phyloP scores from a whole-genome alignment of 2,329 filamentous ascomycete genomes.

The Cordyceps militaris region DNA sequence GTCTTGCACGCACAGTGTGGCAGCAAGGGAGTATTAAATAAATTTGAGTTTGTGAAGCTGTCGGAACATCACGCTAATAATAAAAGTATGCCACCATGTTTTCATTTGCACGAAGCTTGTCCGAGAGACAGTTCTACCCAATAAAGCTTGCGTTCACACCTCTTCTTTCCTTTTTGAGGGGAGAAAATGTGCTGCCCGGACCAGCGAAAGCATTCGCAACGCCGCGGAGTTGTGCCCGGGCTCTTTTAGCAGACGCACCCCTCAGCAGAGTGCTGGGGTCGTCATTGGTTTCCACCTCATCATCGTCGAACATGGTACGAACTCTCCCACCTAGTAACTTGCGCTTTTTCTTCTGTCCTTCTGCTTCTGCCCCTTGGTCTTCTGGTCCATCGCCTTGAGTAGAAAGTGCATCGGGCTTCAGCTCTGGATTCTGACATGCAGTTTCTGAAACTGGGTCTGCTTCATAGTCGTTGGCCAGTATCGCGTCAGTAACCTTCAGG shows the following conservation, averaged over 20 bases:
- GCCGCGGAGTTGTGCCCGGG: conserved; percentile 30
- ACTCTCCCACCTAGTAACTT: conserved; percentile 59
- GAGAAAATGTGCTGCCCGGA: conserved; percentile 55
- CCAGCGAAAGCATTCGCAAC: conserved; percentile 38
- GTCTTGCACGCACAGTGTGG: no score
- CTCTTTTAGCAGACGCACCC: not conserved
- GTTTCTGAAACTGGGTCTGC: not conserved
- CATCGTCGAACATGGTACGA: conserved; percentile 65
- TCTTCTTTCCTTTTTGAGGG: conserved; percentile 62
- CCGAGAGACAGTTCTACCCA: conserved; percentile 25
- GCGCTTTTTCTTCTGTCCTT: conserved; percentile 60
- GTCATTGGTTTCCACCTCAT: conserved; percentile 29
- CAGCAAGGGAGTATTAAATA: no score
- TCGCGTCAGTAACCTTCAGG: not conserved
- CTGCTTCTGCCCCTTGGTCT: conserved; percentile 15
- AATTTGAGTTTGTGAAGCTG: no score
- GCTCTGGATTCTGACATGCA: not conserved
- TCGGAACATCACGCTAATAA: no score
- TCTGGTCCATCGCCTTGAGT: conserved; percentile 12
- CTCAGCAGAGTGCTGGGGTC: not conserved
- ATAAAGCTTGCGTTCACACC: conserved; percentile 56
- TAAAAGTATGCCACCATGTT: no score
- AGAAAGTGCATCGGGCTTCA: not conserved
- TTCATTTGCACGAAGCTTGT: not conserved
- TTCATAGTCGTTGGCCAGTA: not conserved